These are phyloP conservation scores for Haplosporangium sp. DNA, from an alignment of 371 early-diverging fungal genomes.

Conservation along the genomic window DNA sequence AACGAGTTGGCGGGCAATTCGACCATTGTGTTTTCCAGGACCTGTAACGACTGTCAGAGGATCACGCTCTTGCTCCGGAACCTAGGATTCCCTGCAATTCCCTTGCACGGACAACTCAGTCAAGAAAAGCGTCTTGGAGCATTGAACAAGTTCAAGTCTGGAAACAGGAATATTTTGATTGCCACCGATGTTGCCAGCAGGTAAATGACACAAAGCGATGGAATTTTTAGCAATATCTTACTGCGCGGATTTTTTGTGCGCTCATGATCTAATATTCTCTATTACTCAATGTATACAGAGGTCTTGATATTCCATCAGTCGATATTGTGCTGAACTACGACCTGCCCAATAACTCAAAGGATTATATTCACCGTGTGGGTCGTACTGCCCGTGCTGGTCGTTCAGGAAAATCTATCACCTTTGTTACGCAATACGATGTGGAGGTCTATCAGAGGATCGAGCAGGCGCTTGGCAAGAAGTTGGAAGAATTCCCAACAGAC, in stretches of 20 bases:
- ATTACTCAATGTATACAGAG: constrained; percentile 63
- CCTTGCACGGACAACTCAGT: constrained; percentile 93
- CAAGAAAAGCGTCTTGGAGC: constrained; percentile 94
- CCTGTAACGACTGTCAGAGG: constrained; percentile 87
- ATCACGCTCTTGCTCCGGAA: constrained; percentile 88
- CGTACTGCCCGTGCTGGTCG: constrained; percentile 97
- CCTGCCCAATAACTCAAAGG: constrained; percentile 93
- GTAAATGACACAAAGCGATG: constrained; percentile 21
- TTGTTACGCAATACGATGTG: constrained; percentile 98
- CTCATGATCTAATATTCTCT: not conserved
- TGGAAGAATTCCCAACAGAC: constrained; percentile 82
- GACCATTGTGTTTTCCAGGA: constrained; percentile 91
- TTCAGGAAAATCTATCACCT: constrained; percentile 92
- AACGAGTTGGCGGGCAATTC: constrained; percentile 94
- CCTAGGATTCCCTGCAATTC: constrained; percentile 93
- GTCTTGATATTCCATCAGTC: constrained; percentile 97
- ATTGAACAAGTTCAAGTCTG: constrained; percentile 91
- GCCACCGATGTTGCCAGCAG: constrained; percentile 97
- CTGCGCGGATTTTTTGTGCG: no score
- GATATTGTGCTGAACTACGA: constrained; percentile 98
- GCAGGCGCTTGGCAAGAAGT: constrained; percentile 86
- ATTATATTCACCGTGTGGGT: constrained; percentile 98
- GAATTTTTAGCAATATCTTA: not conserved
- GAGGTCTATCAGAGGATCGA: constrained; percentile 95
- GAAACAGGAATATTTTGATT: constrained; percentile 86